These are phyloP conservation scores for Venturia asperata DNA, from an alignment of 2,329 filamentous ascomycete genomes.

Conservation along the genomic window DNA sequence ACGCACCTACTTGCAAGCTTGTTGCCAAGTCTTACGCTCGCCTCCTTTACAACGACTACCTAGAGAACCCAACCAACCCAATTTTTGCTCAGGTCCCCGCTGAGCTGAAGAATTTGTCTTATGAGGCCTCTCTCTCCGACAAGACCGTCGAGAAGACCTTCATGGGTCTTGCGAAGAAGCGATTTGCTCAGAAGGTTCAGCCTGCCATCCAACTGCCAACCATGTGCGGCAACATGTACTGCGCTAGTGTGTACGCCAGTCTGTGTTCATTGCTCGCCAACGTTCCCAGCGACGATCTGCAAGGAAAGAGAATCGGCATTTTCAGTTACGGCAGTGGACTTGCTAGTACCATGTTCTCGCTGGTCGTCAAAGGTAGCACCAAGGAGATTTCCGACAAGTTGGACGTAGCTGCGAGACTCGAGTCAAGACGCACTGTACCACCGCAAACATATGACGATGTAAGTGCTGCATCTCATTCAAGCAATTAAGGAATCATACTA, in stretches of 20 bases:
- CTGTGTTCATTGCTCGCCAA: slow-evolving; percentile 43
- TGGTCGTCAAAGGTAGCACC: slow-evolving; percentile 41
- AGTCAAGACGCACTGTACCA: slow-evolving; percentile 38
- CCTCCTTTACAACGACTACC: slow-evolving; percentile 47
- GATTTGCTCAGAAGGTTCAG: slow-evolving; percentile 43
- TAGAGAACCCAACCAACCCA: slow-evolving; percentile 40
- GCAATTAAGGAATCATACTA: background rate
- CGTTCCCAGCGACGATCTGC: slow-evolving; percentile 38
- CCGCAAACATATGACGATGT: slow-evolving; percentile 45
- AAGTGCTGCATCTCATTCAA: slow-evolving; percentile 22
- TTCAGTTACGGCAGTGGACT: slow-evolving; percentile 49
- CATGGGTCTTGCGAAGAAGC: slow-evolving; percentile 46
- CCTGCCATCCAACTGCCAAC: slow-evolving; percentile 45
- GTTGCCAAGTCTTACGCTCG: slow-evolving; percentile 49
- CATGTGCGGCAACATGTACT: slow-evolving; percentile 51
- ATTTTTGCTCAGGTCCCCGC: slow-evolving; percentile 45
- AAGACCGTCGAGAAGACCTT: slow-evolving; percentile 49
- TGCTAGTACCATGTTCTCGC: slow-evolving; percentile 44
- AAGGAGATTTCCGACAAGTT: slow-evolving; percentile 42
- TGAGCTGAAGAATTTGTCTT: slow-evolving; percentile 41
- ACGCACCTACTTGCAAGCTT: slow-evolving; percentile 48
- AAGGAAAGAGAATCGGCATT: slow-evolving; percentile 45
- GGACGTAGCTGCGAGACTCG: slow-evolving; percentile 41
- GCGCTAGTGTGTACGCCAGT: slow-evolving; percentile 45
- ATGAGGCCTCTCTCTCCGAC: slow-evolving; percentile 43